Base-by-base conservation (phyloP, 179 eudicot genomes). In the Beta lomatogona region DNA sequence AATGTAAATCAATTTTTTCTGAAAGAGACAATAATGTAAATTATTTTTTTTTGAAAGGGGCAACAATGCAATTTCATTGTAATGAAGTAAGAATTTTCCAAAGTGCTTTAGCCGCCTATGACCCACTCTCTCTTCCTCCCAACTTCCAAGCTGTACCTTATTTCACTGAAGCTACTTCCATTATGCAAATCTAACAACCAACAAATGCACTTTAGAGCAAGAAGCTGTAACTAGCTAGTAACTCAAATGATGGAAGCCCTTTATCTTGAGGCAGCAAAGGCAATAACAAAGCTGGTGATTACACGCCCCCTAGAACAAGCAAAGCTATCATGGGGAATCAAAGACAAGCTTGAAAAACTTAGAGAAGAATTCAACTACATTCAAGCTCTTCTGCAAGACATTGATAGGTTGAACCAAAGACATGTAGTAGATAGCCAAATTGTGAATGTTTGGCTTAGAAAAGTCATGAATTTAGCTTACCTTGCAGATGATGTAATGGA, bases 401-500 rank as follows among this genome's bases (percentile, higher is more conserved):
- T 66, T 50, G 28, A 59, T 46, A 70, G 61, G n/a, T 65, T 53
- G 58, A 77, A 70, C 11, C 68, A 57, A 14, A 65, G 31, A 13
- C n/a, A 22, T n/a, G 22, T 74, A 66, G 50, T 13, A 18, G 63
- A 13, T 36, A 9, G 58, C 19, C 46, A 81, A 55, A 9, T 54
- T 59, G 66, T 74, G 15, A 69, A 71, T 22, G 53, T 66, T 52
- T 83, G 86, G 86, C 64, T 83, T 6, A 73, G 21, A 36, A 50
- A 21, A 72, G 82, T 83, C 50, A 59, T 73, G 76, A 73, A 83
- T 53, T 77, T 64, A 28, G 79, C 86, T 46, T 79, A 79, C 41
- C 25, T 22, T 45, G 86, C 76, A 2, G 82, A 83, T 41, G 79
- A 83, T 52, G 64, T 83, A n/a, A 60, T 83, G 70, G 86, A 83